These are phyloP conservation scores for Entomortierella beljakovae DNA, from an alignment of 192 early-diverging fungal species.

Conservation along the genomic window DNA sequence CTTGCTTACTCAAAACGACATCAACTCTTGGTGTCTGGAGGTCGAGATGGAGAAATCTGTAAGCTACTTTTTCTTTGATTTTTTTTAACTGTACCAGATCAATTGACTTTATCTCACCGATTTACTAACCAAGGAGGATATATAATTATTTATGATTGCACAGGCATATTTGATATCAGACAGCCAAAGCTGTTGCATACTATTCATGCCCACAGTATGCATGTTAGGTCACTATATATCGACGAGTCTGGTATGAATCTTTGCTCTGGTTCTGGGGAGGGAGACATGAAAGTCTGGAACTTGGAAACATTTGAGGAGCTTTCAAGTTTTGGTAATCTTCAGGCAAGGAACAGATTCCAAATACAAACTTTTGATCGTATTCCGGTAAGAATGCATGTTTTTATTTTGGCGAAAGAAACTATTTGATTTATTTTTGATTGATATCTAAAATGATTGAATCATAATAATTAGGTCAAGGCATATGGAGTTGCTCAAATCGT, in stretches of 20 bases:
- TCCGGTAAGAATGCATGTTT: slow-evolving; percentile 58
- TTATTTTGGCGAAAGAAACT: not conserved
- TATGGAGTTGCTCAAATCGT: slow-evolving; percentile 76
- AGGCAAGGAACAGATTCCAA: slow-evolving; percentile 62
- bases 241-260: slow-evolving; percentile 68
- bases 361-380: slow-evolving; percentile 59
- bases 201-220: slow-evolving; percentile 74
- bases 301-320: slow-evolving; percentile 58
- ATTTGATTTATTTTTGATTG: not conserved
- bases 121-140: too few relatives aligned
- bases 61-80: slow-evolving; percentile 22
- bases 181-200: slow-evolving; percentile 73
- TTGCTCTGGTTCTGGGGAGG: slow-evolving; percentile 76
- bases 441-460: not conserved
- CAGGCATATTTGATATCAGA: slow-evolving; percentile 80
- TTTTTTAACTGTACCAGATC: not conserved
- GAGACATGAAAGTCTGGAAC: slow-evolving; percentile 77
- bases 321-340: slow-evolving; percentile 56
- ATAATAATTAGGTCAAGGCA: slow-evolving; percentile 54
- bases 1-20: slow-evolving; percentile 69
- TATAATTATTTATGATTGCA: not conserved
- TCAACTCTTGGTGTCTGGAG: slow-evolving; percentile 77
- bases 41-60: slow-evolving; percentile 82
- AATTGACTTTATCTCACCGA: too few relatives aligned
- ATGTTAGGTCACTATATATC: slow-evolving; percentile 72